Evolutionary conservation across 495 filamentous ascomycete species (phyloP).

Genomic region (Xylona heveae): DNA sequence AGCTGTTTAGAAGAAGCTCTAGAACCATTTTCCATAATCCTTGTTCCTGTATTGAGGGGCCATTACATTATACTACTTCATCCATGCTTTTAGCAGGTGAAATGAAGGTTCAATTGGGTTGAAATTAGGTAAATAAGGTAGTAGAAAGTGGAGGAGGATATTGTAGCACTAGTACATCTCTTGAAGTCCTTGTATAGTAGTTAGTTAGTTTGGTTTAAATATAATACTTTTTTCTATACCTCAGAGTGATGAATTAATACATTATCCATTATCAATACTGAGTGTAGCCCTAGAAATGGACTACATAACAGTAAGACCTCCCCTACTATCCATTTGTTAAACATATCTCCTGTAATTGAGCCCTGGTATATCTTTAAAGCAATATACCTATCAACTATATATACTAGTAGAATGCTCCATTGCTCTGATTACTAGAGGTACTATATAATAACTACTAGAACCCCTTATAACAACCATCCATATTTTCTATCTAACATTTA

Average conservation of each 20-base stretch:
- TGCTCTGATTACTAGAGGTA: background rate
- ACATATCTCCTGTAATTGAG: background rate
- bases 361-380: background rate
- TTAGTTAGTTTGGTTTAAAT: too few relatives aligned
- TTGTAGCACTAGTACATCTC: background rate
- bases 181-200: too few relatives aligned
- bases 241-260: background rate
- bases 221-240: too few relatives aligned
- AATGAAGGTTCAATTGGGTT: slow-evolving; percentile 1
- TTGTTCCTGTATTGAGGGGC: too few relatives aligned
- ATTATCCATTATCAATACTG: background rate
- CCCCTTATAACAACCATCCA: background rate
- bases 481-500: background rate
- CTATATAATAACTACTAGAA: slow-evolving; percentile 1
- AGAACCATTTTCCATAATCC: too few relatives aligned
- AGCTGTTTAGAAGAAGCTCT: too few relatives aligned
- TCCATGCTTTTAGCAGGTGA: slow-evolving; percentile 1
- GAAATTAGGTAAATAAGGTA: background rate
- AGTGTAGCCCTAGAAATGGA: background rate
- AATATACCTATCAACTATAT: background rate
- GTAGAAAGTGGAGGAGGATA: background rate
- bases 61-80: too few relatives aligned
- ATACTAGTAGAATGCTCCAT: background rate
- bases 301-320: background rate
- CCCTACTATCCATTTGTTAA: background rate